These are phyloP conservation scores for Sporothrix phasma DNA, from an alignment of 2,329 filamentous ascomycete genomes.

Conservation along the genomic window DNA sequence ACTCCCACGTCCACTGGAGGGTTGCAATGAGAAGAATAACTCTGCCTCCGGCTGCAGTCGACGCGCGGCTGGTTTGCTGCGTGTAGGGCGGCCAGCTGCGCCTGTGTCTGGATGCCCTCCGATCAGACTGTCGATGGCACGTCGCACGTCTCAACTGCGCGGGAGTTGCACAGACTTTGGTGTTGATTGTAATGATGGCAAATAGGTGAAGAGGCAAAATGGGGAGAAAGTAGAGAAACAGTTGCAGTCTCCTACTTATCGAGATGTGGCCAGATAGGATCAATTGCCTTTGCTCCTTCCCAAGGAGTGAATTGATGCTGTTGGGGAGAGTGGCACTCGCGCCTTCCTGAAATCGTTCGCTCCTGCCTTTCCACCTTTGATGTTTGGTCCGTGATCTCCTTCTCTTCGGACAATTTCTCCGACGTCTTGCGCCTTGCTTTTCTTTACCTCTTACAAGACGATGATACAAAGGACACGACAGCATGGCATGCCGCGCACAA, in stretches of 20 bases:
- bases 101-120: slow-evolving; percentile 10
- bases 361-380: not conserved
- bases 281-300: not conserved
- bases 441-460: slow-evolving; percentile 4
- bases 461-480: slow-evolving; percentile 4
- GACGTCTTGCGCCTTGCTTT: slow-evolving; percentile 10
- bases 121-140: slow-evolving; percentile 28
- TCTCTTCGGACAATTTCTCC: slow-evolving; percentile 20
- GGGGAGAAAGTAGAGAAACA: not conserved
- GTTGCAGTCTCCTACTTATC: not conserved
- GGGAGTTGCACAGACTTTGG: slow-evolving; percentile 20
- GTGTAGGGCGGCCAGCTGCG: not conserved
- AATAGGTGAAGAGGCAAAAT: not conserved
- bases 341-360: not conserved
- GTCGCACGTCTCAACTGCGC: slow-evolving; percentile 22
- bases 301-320: not conserved
- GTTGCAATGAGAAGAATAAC: not conserved
- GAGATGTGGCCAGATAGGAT: slow-evolving; percentile 1
- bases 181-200: not conserved
- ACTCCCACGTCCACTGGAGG: not conserved
- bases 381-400: not conserved
- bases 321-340: not conserved
- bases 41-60: slow-evolving; percentile 3
- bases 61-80: not conserved
- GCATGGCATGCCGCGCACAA: not conserved